Evolutionary conservation across 257 asterid species (phyloP).

Genomic region (Petrea volubilis): DNA sequence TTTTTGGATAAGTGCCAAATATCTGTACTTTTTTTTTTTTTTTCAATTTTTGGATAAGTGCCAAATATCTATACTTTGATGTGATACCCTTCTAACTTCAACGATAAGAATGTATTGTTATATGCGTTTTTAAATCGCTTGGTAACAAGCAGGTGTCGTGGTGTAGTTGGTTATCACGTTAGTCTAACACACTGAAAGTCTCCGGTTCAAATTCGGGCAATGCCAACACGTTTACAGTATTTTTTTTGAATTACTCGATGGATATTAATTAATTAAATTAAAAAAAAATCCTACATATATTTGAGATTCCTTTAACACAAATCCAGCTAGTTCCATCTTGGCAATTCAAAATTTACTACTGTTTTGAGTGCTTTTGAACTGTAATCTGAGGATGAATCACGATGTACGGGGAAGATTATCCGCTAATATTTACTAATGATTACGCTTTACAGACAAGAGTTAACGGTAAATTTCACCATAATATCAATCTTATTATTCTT

Average conservation of each 20-base stretch:
- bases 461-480: neutral
- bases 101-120: neutral
- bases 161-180: conserved; percentile 99
- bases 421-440: neutral
- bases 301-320: neutral
- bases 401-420: conserved; percentile 22
- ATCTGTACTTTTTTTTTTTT: neutral
- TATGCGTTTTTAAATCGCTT: neutral
- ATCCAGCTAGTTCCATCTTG: conserved; percentile 16
- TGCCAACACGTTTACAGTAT: conserved; percentile 36
- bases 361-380: conserved; percentile 23
- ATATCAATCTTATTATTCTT: neutral
- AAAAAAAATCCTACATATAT: neutral
- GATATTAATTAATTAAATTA: neutral
- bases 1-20: neutral
- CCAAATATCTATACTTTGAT: neutral
- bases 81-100: neutral
- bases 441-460: conserved; percentile 16
- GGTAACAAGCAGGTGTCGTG: conserved; percentile 57
- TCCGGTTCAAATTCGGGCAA: conserved; percentile 85
- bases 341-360: neutral
- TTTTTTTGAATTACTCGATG: neutral
- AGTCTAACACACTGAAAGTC: conserved; percentile 99
- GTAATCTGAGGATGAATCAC: conserved; percentile 15
- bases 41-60: too few species aligned